Base-by-base conservation (phyloP, 1,139 yeast species). In the Saccharomyces hybrid region DNA sequence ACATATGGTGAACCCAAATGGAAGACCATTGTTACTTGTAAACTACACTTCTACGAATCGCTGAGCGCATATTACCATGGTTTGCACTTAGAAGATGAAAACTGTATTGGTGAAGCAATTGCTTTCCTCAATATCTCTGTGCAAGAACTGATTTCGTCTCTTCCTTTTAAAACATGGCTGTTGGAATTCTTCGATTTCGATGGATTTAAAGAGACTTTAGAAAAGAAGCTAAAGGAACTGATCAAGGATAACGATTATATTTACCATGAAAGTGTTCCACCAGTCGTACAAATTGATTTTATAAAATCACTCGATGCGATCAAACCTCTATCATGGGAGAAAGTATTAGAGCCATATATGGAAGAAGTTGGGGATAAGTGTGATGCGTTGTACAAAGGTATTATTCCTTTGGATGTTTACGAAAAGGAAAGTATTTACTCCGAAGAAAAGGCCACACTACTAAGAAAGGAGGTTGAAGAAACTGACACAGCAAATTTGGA, bases 161-260 rank as follows among this genome's bases (percentile, higher is more conserved):
- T 63, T n/a, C 57, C 65, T 8, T 59, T 58, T 49, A 67, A 59
- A 46, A 57, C 57, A 2, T 57, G 59, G 50, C 52, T 64, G 34
- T 61, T 61, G 14, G 65, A 66, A 11, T 64, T 59, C 29, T 65
- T 73, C 31, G 74, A 71, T 51, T 63, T 63, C 34, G 71, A 68
- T 49, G 57, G 64, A 1, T 61, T 68, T 46, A 59, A 63, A 44
- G 56, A 65, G 1, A 53, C 59, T 5, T 57, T 68, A 3, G 69
- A 69, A 14, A 67, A 63, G 14, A 67, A 69, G 51, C 48, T 59
- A 13, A 63, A 62, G 52, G 59, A 78, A 8, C 67, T 87, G 57
- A 82, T 78, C 38, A 88, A 87, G 62, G 98, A 93, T 65, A 93
- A 93, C 65, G 97, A 93, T 66, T 84, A 84, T 64, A 88, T 93